Evolutionary conservation across 352 stramenopile genomes (phyloP), one percentile per base, ranked within the genome.

Genomic region (Phytophthora cajani): DNA sequence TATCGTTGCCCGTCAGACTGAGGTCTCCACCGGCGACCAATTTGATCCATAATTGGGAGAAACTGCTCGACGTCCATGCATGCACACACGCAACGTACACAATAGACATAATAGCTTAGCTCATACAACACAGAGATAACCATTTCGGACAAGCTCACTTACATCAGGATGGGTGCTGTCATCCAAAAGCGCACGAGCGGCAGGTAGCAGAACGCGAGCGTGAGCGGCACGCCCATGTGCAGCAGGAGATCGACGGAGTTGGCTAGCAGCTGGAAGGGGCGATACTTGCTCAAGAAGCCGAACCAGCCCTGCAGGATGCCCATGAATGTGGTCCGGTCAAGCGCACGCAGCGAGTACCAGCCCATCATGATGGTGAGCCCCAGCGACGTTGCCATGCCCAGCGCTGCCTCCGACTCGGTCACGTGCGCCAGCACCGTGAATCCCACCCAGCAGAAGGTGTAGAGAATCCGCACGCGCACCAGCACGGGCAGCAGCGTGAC

Each of bases 291-390:
- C 16, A 83, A 42, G 57, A 80, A 74, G 42, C 80, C 80, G 58
- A 84, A 82, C 77, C 78, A 82, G 56, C 77, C 77, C 49, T 83
- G 74, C 58, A 87, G 40, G 19, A 87, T 81, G 27, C 74, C 77
- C 53, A 72, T 74, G 75, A 87, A 87, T 38, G 80, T 78, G 23
- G 74, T 72, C 9, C 72, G 61, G 54, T 87, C 80, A 36, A 85
- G 32, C 21, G 64, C 49, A 3, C 80, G 80, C 49, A 87, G 67
- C 58, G 77, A 81, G 64, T 85, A 87, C 80, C 80, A 87, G 32
- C 77, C 76, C 66, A 85, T 79, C 80, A 87, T 87, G 57, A 87
- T 84, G 56, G 80, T 81, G 59, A 84, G 64, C 6, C 80, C 75
- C 12, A 81, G 52, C 32, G 77, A 79, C 27, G 80, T 85, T 9